Base-by-base conservation (phyloP, 2,329 filamentous ascomycete genomes). In the Rutstroemia sp. region DNA sequence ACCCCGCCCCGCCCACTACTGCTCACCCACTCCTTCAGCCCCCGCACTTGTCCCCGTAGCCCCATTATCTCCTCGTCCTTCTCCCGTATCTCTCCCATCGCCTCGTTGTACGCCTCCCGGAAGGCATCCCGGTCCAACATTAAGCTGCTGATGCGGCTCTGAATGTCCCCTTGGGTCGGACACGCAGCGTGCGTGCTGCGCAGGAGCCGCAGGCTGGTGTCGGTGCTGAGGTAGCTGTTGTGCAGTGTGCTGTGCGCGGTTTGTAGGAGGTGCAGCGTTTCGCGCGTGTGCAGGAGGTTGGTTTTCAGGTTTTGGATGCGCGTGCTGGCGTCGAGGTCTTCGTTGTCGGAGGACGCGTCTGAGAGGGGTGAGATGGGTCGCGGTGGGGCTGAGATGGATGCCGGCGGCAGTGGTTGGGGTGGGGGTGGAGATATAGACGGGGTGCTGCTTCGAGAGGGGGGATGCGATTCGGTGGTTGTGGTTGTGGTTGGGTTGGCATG, bases 1-100 rank as follows among this genome's bases (percentile, higher is more conserved):
- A 44, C 38, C 10, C 52, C 52, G 50, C 78, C 75, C 34, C 83
- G 74, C 9, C 85, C 87, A 60, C 80, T 82, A 21, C 78, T 81
- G 64, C 86, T 87, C 57, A 90, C 85, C 74, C 81, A 88, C 63
- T 83, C 82, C 74, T 90, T 90, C 58, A 90, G 73, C 2, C 84
- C 85, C 9, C 81, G 71, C 0, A 89, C 77, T 70, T 89, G 86
- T 3, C 75, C 74, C 53, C 79, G 72, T 58, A 87, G 70, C 49
- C 74, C 72, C 21, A 74, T 71, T 4, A 81, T 75, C 69, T 86
- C 81, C 23, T 79, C 78, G 53, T 86, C 82, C n/a, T 74, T 73
- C 52, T 71, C 73, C 16, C 71, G 69, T 10, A 80, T 63, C 59
- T 79, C 74, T 6, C 71, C 71, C 59, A 74, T 72, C 50, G 79